These are phyloP conservation scores for Phytopythium mirpurense DNA, from an alignment of 352 stramenopile species.

Conservation along the genomic window DNA sequence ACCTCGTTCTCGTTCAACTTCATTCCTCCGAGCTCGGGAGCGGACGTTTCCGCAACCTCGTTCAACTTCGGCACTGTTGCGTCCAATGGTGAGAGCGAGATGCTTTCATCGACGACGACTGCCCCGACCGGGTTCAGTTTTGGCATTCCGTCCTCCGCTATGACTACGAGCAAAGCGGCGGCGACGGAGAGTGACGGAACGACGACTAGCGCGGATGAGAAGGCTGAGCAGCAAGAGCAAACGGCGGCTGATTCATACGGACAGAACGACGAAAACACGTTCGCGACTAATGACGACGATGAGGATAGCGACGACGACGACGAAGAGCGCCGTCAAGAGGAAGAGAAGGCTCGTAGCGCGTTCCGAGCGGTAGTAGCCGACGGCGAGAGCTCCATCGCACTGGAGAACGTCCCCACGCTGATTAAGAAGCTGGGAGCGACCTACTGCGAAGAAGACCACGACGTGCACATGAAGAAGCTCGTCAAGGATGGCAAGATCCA, in stretches of 20 bases:
- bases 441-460: conserved; percentile 49
- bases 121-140: neutral
- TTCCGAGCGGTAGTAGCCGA: conserved; percentile 35
- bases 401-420: conserved; percentile 40
- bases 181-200: neutral
- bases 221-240: neutral
- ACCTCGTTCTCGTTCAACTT: conserved; percentile 2
- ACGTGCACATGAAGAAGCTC: conserved; percentile 20
- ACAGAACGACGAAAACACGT: conserved; percentile 61
- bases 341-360: conserved; percentile 32
- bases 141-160: neutral
- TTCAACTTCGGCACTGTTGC: neutral
- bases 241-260: conserved; percentile 36
- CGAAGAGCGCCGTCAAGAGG: conserved; percentile 59
- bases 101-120: neutral
- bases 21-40: neutral
- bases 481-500: conserved; percentile 44
- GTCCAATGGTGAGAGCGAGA: neutral
- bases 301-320: conserved; percentile 61
- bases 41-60: neutral
- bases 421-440: conserved; percentile 54
- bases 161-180: neutral
- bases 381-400: conserved; percentile 23
- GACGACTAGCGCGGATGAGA: too few relatives aligned
- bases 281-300: conserved; percentile 38